Conservation (phyloP, 2,329 filamentous ascomycete genomes). For the Passalora sequoiae region DNA sequence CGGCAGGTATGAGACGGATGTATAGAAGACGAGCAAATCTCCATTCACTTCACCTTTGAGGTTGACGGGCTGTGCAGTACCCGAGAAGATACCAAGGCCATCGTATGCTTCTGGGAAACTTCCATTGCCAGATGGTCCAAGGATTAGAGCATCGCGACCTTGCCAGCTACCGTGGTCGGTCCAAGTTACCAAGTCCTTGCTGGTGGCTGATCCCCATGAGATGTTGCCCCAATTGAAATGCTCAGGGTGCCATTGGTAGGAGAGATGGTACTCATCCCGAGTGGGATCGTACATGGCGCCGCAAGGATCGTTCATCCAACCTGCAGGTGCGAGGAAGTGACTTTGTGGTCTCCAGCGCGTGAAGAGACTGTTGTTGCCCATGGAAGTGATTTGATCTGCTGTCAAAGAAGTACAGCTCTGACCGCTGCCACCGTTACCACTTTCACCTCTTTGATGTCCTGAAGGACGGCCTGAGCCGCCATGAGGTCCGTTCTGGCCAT, state of each 20-base stretch:
- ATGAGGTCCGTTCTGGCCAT: no score
- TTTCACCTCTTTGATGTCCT: no score
- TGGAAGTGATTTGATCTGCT: slow-evolving; percentile 27
- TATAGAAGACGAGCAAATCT: slow-evolving; percentile 46
- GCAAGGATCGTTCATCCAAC: slow-evolving; percentile 50
- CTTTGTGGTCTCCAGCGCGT: slow-evolving; percentile 45
- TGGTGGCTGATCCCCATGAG: slow-evolving; percentile 50
- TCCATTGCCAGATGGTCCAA: slow-evolving; percentile 39
- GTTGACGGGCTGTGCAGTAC: slow-evolving; percentile 48
- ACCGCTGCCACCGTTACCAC: no score
- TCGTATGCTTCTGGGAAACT: slow-evolving; percentile 38
- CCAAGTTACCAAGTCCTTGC: slow-evolving; percentile 44
- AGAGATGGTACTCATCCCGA: slow-evolving; percentile 47
- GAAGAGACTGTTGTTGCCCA: slow-evolving; percentile 48
- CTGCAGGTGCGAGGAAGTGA: slow-evolving; percentile 45
- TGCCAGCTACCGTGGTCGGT: slow-evolving; percentile 45
- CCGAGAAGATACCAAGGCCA: slow-evolving; percentile 50
- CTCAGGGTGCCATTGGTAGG: slow-evolving; percentile 50
- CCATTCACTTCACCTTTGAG: slow-evolving; percentile 44
- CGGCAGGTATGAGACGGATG: slow-evolving; percentile 43
- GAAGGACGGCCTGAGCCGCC: no score
- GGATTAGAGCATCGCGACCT: slow-evolving; percentile 36
- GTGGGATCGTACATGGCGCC: slow-evolving; percentile 48
- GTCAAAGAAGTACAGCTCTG: slow-evolving; percentile 27
- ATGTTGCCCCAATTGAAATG: slow-evolving; percentile 48